These are phyloP conservation scores for Candida qinlingensis DNA, from an alignment of 805 yeast species.

Conservation along the genomic window DNA sequence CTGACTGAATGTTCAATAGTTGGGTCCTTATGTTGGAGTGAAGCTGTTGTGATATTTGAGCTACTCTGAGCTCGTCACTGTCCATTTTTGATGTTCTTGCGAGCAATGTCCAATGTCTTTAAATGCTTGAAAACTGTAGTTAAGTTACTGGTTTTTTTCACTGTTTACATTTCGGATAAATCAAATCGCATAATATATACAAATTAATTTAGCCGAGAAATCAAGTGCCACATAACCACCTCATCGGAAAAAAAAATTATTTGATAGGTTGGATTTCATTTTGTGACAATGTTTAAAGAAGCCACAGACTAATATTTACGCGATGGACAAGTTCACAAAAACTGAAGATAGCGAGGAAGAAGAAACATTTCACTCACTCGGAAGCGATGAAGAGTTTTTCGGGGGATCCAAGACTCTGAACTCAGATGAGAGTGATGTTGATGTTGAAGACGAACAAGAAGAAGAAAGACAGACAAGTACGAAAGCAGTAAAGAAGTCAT, in stretches of 20 bases:
- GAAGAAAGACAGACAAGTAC: slow-evolving; percentile 13
- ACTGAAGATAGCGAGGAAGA: slow-evolving; percentile 12
- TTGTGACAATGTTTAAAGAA: not conserved
- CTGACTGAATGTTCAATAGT: slow-evolving; percentile 3
- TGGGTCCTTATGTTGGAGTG: slow-evolving; percentile 3
- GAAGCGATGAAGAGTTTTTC: slow-evolving; percentile 24
- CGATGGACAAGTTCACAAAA: slow-evolving; percentile 19
- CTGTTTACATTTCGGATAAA: slow-evolving; percentile 5
- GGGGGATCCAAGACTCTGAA: slow-evolving; percentile 3
- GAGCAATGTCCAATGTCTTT: too few species aligned
- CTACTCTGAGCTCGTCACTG: slow-evolving; percentile 26
- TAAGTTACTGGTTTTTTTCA: not conserved
- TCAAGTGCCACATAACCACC: not conserved
- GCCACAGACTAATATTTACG: not conserved
- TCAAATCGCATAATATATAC: not conserved
- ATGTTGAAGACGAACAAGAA: slow-evolving; percentile 15
- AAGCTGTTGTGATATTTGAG: slow-evolving; percentile 23
- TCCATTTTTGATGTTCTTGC: slow-evolving; percentile 21
- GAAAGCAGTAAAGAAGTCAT: slow-evolving; percentile 3
- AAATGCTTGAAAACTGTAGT: not conserved
- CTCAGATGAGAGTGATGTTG: slow-evolving; percentile 27
- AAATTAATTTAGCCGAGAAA: too few species aligned
- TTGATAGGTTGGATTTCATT: not conserved
- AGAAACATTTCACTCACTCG: slow-evolving; percentile 8
- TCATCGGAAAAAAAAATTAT: not conserved